Evolutionary conservation across 805 yeast species (phyloP).

Genomic region (Wickerhamomyces chambardii): DNA sequence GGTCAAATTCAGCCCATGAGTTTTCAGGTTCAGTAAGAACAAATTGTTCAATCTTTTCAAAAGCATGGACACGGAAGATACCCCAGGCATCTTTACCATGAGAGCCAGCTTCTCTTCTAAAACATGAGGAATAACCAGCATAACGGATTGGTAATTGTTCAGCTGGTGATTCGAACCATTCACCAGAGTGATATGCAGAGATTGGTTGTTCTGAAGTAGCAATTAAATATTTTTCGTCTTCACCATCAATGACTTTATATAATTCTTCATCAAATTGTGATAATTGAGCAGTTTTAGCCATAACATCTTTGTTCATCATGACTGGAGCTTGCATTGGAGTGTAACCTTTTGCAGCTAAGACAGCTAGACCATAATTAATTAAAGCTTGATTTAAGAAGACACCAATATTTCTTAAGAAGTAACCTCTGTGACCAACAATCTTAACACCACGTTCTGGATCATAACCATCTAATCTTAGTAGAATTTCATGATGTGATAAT

Average conservation of each 20-base stretch:
- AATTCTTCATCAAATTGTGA: constrained; percentile 97
- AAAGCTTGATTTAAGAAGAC: constrained; percentile 97
- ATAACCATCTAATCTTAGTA: constrained; percentile 92
- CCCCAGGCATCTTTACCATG: constrained; percentile 99
- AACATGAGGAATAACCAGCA: constrained; percentile 97
- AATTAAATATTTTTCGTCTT: constrained; percentile 93
- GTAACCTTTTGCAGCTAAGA: constrained; percentile 72
- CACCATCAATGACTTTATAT: constrained; percentile 95
- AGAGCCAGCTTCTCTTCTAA: constrained; percentile 99
- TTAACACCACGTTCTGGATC: constrained; percentile 99
- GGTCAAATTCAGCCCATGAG: constrained; percentile 96
- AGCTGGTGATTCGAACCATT: constrained; percentile 96
- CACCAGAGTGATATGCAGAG: constrained; percentile 93
- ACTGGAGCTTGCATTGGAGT: constrained; percentile 96
- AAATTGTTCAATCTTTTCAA: constrained; percentile 97
- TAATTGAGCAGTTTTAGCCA: constrained; percentile 99
- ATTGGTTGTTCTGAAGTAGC: constrained; percentile 99
- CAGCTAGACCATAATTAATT: constrained; percentile 89
- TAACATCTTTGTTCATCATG: constrained; percentile 98
- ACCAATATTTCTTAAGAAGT: constrained; percentile 90
- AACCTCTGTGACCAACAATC: constrained; percentile 98
- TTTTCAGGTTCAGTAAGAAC: constrained; percentile 94
- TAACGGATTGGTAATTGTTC: constrained; percentile 96
- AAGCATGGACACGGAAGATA: constrained; percentile 97
- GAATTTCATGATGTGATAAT: constrained; percentile 91